Evolutionary conservation across 305 asterid genomes (phyloP).

Genomic region (Withania somnifera): DNA sequence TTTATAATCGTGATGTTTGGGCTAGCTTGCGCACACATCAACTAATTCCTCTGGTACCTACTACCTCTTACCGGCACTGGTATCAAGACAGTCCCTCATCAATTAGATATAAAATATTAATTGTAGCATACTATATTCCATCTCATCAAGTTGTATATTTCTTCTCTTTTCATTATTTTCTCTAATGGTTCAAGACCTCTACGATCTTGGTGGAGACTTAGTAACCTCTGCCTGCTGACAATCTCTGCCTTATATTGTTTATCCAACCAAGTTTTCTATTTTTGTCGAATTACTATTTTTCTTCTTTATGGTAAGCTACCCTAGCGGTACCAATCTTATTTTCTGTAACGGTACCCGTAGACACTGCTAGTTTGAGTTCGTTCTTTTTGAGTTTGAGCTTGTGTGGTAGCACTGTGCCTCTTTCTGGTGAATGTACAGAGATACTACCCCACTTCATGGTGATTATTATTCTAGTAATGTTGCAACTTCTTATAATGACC

Average conservation of each 20-base stretch:
- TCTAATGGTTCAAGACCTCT: neutral
- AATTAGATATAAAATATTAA: neutral
- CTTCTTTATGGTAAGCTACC: neutral
- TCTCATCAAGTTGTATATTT: neutral
- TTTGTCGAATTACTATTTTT: neutral
- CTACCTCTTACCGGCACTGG: neutral
- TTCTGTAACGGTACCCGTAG: neutral
- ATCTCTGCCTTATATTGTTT: neutral
- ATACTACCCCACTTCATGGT: neutral
- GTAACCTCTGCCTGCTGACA: neutral
- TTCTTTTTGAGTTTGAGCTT: too few species aligned
- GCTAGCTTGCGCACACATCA: neutral
- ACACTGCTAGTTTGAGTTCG: neutral
- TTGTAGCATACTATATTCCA: neutral
- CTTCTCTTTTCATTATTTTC: neutral
- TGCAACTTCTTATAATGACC: neutral
- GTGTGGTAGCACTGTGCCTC: neutral
- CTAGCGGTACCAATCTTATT: neutral
- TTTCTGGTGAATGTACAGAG: neutral
- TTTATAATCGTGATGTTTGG: neutral
- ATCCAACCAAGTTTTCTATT: neutral
- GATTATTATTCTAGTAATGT: neutral
- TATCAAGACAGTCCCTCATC: neutral
- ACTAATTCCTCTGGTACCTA: neutral
- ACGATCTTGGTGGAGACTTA: neutral